Percentiles rank a stretch among this genome's conserved stretches.
Evolutionary conservation across 1,139 yeast species (phyloP).

Genomic region (Pichia sp.): DNA sequence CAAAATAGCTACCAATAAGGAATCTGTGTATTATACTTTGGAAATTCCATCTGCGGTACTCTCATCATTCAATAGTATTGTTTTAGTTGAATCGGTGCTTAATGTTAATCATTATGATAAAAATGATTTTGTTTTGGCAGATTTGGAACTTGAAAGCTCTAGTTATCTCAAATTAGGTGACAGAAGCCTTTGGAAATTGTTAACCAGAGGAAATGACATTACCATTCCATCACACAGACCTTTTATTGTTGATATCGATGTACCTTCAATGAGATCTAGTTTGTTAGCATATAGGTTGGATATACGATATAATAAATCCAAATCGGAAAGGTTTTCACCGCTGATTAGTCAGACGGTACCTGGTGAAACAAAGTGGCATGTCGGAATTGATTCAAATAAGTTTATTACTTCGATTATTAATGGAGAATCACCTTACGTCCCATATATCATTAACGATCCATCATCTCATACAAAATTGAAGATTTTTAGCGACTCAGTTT

Average conservation of each 20-base stretch:
- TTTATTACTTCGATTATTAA: constrained; percentile 43
- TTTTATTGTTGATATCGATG: constrained; percentile 37
- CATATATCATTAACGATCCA: constrained; percentile 31
- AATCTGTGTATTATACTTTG: constrained; percentile 43
- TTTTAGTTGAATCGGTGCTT: constrained; percentile 31
- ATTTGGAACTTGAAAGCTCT: constrained; percentile 23
- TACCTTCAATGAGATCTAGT: constrained; percentile 56
- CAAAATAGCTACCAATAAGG: constrained; percentile 41
- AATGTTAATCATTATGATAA: constrained; percentile 22
- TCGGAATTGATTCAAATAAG: constrained; percentile 33
- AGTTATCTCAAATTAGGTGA: constrained; percentile 27
- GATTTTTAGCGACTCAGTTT: constrained; percentile 34
- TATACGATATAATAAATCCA: constrained; percentile 23
- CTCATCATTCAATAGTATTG: constrained; percentile 37
- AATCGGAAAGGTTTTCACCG: constrained; percentile 39
- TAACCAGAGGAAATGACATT: constrained; percentile 32
- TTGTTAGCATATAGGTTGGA: constrained; percentile 45
- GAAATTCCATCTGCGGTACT: constrained; percentile 31
- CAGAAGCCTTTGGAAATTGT: constrained; percentile 27
- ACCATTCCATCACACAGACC: constrained; percentile 40
- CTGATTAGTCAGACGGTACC: constrained; percentile 58
- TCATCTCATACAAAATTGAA: constrained; percentile 31
- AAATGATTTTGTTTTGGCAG: constrained; percentile 34
- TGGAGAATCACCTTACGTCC: constrained; percentile 76
- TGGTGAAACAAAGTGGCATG: constrained; percentile 76